Evolutionary conservation across 148 eudicot species (phyloP), one percentile per base, ranked within the genome.

Genomic region (Bassia scoparia): DNA sequence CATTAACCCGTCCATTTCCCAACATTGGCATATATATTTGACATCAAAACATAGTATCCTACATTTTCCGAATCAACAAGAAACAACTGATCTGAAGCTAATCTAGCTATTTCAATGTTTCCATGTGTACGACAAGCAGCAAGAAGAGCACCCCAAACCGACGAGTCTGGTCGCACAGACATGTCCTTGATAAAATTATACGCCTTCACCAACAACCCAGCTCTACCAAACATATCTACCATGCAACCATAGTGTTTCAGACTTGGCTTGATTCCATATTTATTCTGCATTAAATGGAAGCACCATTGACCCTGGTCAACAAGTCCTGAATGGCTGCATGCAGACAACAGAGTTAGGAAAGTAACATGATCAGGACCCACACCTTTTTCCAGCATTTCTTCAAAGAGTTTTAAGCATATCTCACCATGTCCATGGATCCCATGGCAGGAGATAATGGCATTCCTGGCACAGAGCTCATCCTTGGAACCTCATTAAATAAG

Each of bases 71-170:
- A 44, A 79, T 85, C 92, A 64, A 88, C 75, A 72, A 82, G 84
- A 69, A 85, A 81, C 49, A 90, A 71, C 48, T 68, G 71, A 56
- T 82, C 81, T 43, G 92, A 85, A 48, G 96, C 92, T 71, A 79
- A 61, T 77, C 78, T 85, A 38, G 90, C 90, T 82, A 90, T 66
- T 77, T 88, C 92, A 26, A 87, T 55, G 71, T 90, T 81, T 68
- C 86, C 84, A 76, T 90, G 90, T 59, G 82, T 84, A 63, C 96
- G 81, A 79, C 92, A 88, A 78, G 96, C 92, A 75, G 89, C 87
- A 48, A 90, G 90, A 76, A 88, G 96, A 74, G 96, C 96, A 61
- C 96, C 92, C 90, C 96, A 90, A 34, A 88, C 79, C 15, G 90
- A 86, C 59, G 96, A 80, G 81, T 90, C 92, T 5, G 96, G 96